Conservation (phyloP, 352 stramenopile genomes). For the Globisporangium recalcitrans region DNA sequence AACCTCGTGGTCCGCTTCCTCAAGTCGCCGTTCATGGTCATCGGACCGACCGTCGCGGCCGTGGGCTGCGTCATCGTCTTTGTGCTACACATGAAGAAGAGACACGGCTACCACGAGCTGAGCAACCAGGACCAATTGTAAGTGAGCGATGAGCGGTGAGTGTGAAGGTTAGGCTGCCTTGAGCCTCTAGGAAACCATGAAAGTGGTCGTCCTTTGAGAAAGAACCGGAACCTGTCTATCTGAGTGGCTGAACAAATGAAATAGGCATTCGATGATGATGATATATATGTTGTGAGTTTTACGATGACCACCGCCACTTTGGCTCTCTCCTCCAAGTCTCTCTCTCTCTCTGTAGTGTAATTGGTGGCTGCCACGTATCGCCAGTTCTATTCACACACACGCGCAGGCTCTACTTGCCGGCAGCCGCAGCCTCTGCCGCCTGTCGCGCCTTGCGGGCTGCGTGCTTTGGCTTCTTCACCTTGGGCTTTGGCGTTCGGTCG, state of each 20-base stretch:
- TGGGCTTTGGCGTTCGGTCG: slow-evolving; percentile 22
- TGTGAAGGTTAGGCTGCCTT: not conserved
- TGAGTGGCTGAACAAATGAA: not conserved
- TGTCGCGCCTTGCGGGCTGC: slow-evolving; percentile 56
- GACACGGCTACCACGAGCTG: slow-evolving; percentile 47
- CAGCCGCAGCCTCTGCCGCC: slow-evolving; percentile 35
- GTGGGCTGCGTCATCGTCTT: slow-evolving; percentile 23
- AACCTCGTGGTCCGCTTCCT: slow-evolving; percentile 4
- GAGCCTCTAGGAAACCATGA: not conserved
- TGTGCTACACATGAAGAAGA: slow-evolving; percentile 41
- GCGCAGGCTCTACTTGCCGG: slow-evolving; percentile 22
- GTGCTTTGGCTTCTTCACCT: slow-evolving; percentile 70
- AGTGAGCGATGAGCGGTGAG: not conserved
- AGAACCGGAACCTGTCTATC: not conserved
- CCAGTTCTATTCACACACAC: slow-evolving; percentile 12
- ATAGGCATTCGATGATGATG: not conserved
- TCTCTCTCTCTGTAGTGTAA: not conserved
- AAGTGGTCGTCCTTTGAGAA: not conserved
- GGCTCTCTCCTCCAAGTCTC: too few relatives aligned
- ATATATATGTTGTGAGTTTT: not conserved
- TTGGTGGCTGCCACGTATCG: not conserved
- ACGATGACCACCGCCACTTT: not conserved
- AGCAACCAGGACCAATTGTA: slow-evolving; percentile 1
- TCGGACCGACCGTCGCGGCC: slow-evolving; percentile 22
- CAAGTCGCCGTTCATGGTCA: slow-evolving; percentile 14